Evolutionary conservation across 2,329 filamentous ascomycete species (phyloP), one percentile per base, ranked within the genome.

Genomic region (Waltergamsia citrina): DNA sequence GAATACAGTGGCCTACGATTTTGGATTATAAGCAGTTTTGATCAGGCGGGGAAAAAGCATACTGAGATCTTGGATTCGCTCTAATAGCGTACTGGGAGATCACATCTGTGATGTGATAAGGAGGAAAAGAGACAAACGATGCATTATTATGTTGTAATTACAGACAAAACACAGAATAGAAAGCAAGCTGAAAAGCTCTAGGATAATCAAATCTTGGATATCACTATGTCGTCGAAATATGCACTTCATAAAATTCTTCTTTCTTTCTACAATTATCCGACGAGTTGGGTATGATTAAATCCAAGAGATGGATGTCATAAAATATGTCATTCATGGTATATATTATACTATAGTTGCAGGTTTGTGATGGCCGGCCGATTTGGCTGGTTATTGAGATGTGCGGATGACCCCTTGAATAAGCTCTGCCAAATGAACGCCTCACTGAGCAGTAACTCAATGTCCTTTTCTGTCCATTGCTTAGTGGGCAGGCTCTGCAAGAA

Each of bases 341-440:
- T n/a, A 21, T 14, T 31, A 7, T 19, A 22, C 44, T 50, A 60
- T 34, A 61, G 45, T 34, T 61, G 57, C 37, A 61, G 38, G 34
- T 61, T 53, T 18, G 54, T 52, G 28, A 59, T 42, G 3, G 53
- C 44, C 28, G 53, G 52, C 28, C 54, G 54, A 25, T 48, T 50
- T 7, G 58, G 54, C 33, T 59, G 66, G 10, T 74, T 72, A 43
- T 77, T 73, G 40, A 98, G 65, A 63, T 98, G 92, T 24, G 92
- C 93, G 35, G 86, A 81, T 8, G 87, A 94, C 32, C 90, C 90
- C 50, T 93, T 87, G 62, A 95, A 98, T 29, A 98, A 66, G 52
- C 85, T 94, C 63, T 98, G 88, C 93, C 92, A 98, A 43, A 98
- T 95, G 50, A 92, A 98, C 4, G 92, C 92, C 62, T 98, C 92